Base-by-base conservation (phyloP, 768 basidiomycete genomes). In the Suillus plorans region DNA sequence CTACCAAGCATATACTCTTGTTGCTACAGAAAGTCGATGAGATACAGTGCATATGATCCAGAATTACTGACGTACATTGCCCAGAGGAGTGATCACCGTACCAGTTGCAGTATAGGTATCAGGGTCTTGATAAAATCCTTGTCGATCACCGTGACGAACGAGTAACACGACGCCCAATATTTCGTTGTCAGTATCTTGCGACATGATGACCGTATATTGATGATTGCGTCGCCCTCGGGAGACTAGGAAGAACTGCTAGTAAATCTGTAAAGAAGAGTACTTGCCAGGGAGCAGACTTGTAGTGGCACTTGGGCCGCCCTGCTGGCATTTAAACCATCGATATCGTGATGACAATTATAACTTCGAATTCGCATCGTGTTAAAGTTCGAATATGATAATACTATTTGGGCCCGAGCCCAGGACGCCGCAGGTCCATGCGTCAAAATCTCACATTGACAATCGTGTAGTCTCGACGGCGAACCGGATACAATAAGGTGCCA, bases 31-130 rank as follows among this genome's bases (percentile, higher is more conserved):
- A 34, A 56, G 61, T 25, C 25, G 16, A 9, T 58, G 61, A 60
- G 64, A 44, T 37, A 37, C 36, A 9, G 28, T 9, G 20, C 22
- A 62, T 6, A 36, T 59, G 20, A 18, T 25, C 20, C 18, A 37
- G 8, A 1, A 44, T 9, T 25, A 49, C 44, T 13, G n/a, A 73
- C 78, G 57, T 72, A 89, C 89, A 70, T 84, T 86, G 60, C 89
- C 89, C 31, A 90, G 77, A n/a, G 89, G 84, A 5, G 89, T 90
- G 59, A 90, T 83, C n/a, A 79, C 72, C 1, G 89, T 89, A 45
- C 75, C 74, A 9, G 83, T 83, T 8, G 87, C 80, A 20, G 81
- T 80, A 71, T 90, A 89, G 1, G 84, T 84, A 3, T 73, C 77
- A 9, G 87, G 86, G 69, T 80, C 74, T 72, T 90, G 89, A 73